Evolutionary conservation across 306 rosid genomes (phyloP), one percentile per base, ranked within the genome.

Genomic region (Luffa aegyptiaca): DNA sequence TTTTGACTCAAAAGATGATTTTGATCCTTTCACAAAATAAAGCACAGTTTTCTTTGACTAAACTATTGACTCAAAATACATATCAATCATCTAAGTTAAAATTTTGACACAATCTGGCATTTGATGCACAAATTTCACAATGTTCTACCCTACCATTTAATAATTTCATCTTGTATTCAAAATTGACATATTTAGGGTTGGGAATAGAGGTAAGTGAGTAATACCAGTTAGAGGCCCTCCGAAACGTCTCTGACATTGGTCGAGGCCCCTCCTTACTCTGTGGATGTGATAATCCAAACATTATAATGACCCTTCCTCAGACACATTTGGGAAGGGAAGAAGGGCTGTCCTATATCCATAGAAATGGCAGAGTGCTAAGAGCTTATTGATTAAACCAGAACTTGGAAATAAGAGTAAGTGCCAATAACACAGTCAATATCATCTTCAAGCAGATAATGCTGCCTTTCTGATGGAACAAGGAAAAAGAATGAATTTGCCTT

Each of bases 401-500:
- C 77, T 71, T 26, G 57, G 55, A 70, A 70, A 73, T 46, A 21
- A 20, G 37, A 45, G 45, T 71, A 45, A 72, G 77, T 26, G 45
- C 21, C 44, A 73, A 31, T 48, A 73, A 72, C 77, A 73, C 45
- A 33, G 61, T 73, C 31, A 63, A 13, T 36, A 69, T 26, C 56
- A 48, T 46, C 77, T 26, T 20, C 84, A 65, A 81, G 78, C 77
- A 81, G 53, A 79, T 64, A 18, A 52, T 68, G 52, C 35, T 56
- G 49, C 69, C 70, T 21, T 11, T 75, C n/a, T 64, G 56, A 70
- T 53, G 41, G 39, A 45, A 78, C 69, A 82, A 72, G 37, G 35
- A 52, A 80, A 71, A 71, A 37, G 10, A 48, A 62, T 55, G 76
- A 56, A 71, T 82, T 84, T 46, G 53, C 84, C 77, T 90, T 84